Evolutionary conservation across 2,329 filamentous ascomycete species (phyloP).

Genomic region (Trichoderma sp.): DNA sequence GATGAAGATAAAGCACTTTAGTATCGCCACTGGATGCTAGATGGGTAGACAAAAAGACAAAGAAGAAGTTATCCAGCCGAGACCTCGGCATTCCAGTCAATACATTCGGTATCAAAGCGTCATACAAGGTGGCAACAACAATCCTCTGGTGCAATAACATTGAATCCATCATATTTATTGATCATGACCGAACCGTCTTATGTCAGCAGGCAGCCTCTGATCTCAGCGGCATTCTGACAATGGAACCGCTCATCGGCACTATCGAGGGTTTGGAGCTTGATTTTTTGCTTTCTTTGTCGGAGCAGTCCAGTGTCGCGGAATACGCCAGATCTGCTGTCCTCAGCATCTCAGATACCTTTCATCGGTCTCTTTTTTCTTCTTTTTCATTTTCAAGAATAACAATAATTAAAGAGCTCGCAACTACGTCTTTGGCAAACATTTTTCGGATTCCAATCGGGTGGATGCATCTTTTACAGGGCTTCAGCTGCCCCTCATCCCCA

Average conservation of each 20-base stretch:
- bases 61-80: background rate
- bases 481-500: constrained; percentile 4
- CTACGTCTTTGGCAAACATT: background rate
- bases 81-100: background rate
- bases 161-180: background rate
- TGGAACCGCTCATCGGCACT: background rate
- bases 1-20: background rate
- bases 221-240: constrained; percentile 6
- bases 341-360: background rate
- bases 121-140: background rate
- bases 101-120: background rate
- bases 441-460: background rate
- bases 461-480: background rate
- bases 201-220: constrained; percentile 9
- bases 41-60: background rate
- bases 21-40: background rate
- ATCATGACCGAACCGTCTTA: background rate
- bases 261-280: background rate
- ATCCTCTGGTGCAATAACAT: background rate
- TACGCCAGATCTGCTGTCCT: background rate
- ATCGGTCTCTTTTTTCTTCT: background rate
- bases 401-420: background rate
- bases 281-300: background rate
- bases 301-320: background rate
- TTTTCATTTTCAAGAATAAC: background rate